Base-by-base conservation (phyloP, 805 yeast species). In the Peterozyma xylosa region DNA sequence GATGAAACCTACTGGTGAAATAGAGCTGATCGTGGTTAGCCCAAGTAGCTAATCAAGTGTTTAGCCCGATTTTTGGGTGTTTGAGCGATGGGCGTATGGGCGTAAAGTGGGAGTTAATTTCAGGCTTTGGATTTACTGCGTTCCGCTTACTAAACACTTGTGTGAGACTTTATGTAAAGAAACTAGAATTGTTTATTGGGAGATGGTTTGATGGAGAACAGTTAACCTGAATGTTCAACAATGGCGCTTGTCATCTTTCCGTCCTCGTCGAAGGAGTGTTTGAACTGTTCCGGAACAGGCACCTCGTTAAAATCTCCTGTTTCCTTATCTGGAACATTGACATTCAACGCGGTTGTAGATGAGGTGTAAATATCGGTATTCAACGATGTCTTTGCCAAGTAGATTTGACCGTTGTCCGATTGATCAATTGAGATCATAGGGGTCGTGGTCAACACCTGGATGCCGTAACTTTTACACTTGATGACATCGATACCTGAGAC, bases 271-370 rank as follows among this genome's bases (percentile, higher is more conserved):
- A 86, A 68, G 14, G 76, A 70, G 64, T 88, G 96, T 57, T 78
- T 77, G 63, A 93, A 74, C 68, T 93, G 99, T 65, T 93, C 99
- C 9, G 98, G 96, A 36, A 86, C 76, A 9, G 96, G 81, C 43
- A 79, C 67, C 63, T 93, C 99, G 43, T 71, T 76, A 63, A 75
- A 81, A 60, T 91, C 96, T 38, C 69, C 84, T 38, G 71, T 77
- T 17, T 73, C 82, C 13, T 70, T 76, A 39, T 74, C 74, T 27
- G 96, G 96, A 38, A 87, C 73, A 57, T 90, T 87, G 53, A 93
- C 71, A 61, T 93, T 93, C 62, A 93, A 68, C 3, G 95, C 76
- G 0, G 97, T 85, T 13, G 95, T 77, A 42, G 86, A 80, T 39
- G 95, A 82, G 2, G 96, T 85, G 64, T 80, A 87, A 38, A 93